Percentiles rank a stretch among this genome's conserved stretches.
Conservation (phyloP, 2,329 filamentous ascomycete genomes). For the Penicillium sp. region DNA sequence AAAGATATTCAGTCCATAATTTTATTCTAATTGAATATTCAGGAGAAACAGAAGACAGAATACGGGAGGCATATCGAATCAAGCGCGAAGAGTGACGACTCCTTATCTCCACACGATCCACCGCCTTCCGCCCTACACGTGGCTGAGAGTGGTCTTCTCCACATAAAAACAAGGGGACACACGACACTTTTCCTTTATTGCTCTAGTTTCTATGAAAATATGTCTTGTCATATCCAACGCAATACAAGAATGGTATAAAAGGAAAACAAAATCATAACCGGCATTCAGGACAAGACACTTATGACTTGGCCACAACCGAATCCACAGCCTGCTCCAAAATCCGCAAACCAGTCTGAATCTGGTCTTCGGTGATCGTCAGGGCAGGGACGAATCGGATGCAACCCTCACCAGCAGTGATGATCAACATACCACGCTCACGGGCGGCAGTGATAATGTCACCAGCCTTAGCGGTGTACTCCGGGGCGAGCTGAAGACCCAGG, state of each 20-base stretch:
- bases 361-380: slow-evolving; percentile 72
- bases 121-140: slow-evolving; percentile 6
- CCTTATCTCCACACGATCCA: slow-evolving; percentile 6
- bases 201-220: slow-evolving; percentile 12
- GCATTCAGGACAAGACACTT: slow-evolving; percentile 15
- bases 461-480: slow-evolving; percentile 58
- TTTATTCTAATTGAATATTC: not conserved
- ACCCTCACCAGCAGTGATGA: slow-evolving; percentile 92
- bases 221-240: slow-evolving; percentile 4
- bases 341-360: slow-evolving; percentile 74
- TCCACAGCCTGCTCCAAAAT: slow-evolving; percentile 71
- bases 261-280: slow-evolving; percentile 17
- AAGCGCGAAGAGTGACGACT: slow-evolving; percentile 11
- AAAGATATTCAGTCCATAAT: not conserved
- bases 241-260: slow-evolving; percentile 24
- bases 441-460: slow-evolving; percentile 74
- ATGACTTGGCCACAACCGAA: slow-evolving; percentile 50
- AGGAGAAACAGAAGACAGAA: not conserved
- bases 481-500: slow-evolving; percentile 76
- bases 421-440: slow-evolving; percentile 78
- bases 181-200: slow-evolving; percentile 10
- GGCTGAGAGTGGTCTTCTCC: not conserved
- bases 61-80: not conserved
- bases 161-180: not conserved
- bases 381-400: slow-evolving; percentile 90